Evolutionary conservation across 2,329 filamentous ascomycete species (phyloP).

Genomic region (Tolypocladium pustulatum): DNA sequence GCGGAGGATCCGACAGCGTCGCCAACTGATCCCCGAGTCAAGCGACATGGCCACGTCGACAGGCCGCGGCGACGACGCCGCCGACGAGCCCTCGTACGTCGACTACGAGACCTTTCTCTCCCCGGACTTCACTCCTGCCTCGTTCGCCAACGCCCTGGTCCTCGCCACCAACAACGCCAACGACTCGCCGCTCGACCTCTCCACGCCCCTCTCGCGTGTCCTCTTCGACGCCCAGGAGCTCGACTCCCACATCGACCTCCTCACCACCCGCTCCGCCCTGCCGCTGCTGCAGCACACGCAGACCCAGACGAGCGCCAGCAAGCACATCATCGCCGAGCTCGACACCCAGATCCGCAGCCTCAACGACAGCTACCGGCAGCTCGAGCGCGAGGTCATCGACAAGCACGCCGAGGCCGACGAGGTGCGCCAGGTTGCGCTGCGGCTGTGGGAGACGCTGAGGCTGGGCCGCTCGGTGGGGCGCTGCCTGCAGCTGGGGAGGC

Average conservation of each 20-base stretch:
- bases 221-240: slow-evolving; percentile 96
- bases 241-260: slow-evolving; percentile 84
- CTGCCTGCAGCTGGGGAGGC: slow-evolving; percentile 70
- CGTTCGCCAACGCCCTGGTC: slow-evolving; percentile 83
- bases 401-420: slow-evolving; percentile 81
- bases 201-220: slow-evolving; percentile 83
- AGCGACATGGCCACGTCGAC: not conserved
- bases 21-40: not conserved
- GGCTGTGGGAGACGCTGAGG: slow-evolving; percentile 70
- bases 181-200: slow-evolving; percentile 83
- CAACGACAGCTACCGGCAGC: slow-evolving; percentile 73
- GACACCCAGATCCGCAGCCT: slow-evolving; percentile 71
- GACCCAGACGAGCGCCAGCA: slow-evolving; percentile 61
- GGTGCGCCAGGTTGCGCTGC: slow-evolving; percentile 64
- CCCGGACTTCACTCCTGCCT: slow-evolving; percentile 67
- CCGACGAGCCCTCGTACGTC: slow-evolving; percentile 72
- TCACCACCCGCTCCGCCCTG: slow-evolving; percentile 76
- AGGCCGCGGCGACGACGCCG: slow-evolving; percentile 7
- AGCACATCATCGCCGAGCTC: slow-evolving; percentile 62
- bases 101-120: slow-evolving; percentile 89
- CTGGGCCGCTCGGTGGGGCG: slow-evolving; percentile 67
- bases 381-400: slow-evolving; percentile 77
- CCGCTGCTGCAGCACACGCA: slow-evolving; percentile 72
- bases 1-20: not conserved
- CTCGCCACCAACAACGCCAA: slow-evolving; percentile 84